Conservation (phyloP, 495 filamentous ascomycete genomes). For the Penicillium riverlandense region DNA sequence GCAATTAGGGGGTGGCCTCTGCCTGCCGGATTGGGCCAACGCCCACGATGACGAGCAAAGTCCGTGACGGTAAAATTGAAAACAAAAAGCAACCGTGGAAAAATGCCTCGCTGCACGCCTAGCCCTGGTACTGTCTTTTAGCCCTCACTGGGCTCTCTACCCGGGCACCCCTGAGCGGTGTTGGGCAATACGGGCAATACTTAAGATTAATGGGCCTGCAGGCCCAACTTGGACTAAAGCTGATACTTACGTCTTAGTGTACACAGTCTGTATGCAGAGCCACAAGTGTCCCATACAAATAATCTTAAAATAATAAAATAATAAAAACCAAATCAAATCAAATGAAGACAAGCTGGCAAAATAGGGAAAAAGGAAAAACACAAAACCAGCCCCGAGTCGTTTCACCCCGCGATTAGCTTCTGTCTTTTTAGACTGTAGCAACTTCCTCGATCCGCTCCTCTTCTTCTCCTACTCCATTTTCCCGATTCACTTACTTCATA, state of each 20-base stretch:
- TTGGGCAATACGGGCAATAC: no score
- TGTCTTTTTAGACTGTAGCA: constrained; percentile 19
- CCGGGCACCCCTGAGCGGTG: no score
- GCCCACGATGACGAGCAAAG: no score
- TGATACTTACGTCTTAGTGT: constrained; percentile 22
- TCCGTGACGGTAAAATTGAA: neutral
- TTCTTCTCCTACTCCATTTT: constrained; percentile 5
- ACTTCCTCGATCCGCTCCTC: constrained; percentile 12
- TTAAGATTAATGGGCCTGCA: no score
- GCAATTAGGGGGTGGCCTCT: constrained; percentile 20
- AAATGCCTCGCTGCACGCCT: neutral
- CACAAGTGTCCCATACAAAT: constrained; percentile 1
- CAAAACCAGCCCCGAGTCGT: constrained; percentile 18
- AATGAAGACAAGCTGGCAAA: constrained; percentile 8
- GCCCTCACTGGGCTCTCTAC: no score
- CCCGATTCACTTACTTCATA: constrained; percentile 15
- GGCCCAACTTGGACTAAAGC: constrained; percentile 1
- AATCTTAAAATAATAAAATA: constrained; percentile 9
- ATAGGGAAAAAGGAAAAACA: constrained; percentile 9
- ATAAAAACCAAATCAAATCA: constrained; percentile 5
- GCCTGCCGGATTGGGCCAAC: constrained; percentile 6
- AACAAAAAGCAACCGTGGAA: neutral
- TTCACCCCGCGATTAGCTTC: constrained; percentile 37
- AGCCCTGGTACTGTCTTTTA: no score
- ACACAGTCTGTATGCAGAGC: constrained; percentile 21